Conservation (phyloP, 805 yeast species). For the Barnettozyma salicaria region DNA sequence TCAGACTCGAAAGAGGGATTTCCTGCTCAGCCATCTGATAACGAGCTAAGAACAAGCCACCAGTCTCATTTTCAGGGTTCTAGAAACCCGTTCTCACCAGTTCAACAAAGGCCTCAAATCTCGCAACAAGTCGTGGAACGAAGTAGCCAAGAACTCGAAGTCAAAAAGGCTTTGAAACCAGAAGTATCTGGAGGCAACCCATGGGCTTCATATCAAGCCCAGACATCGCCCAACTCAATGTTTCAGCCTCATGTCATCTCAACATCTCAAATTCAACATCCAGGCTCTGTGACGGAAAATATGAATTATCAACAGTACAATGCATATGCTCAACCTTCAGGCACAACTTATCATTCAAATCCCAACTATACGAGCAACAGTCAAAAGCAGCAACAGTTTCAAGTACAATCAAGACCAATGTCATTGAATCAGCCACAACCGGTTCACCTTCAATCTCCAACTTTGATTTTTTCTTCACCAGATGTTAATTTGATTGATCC, state of each 20-base stretch:
- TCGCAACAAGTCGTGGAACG: neutral
- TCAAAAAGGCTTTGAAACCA: slow-evolving; percentile 9
- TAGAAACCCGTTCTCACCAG: slow-evolving; percentile 21
- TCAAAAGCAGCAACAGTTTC: slow-evolving; percentile 11
- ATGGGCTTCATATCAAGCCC: slow-evolving; percentile 13
- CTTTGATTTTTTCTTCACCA: slow-evolving; percentile 5
- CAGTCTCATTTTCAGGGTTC: slow-evolving; percentile 6
- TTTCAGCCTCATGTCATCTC: neutral
- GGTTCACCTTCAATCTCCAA: slow-evolving; percentile 9
- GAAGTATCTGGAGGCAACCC: slow-evolving; percentile 22
- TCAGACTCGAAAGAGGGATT: too few relatives aligned
- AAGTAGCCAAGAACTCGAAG: slow-evolving; percentile 3
- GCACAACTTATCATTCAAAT: too few relatives aligned
- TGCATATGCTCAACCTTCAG: neutral
- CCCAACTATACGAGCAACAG: too few relatives aligned
- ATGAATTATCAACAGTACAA: neutral
- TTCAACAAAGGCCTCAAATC: neutral
- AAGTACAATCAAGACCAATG: slow-evolving; percentile 1
- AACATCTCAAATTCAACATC: slow-evolving; percentile 2
- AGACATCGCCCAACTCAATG: neutral
- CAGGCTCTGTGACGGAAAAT: neutral
- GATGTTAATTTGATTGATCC: slow-evolving; percentile 19
- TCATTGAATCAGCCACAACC: too few relatives aligned
- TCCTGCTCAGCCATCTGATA: too few relatives aligned
- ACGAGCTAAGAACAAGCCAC: neutral